Evolutionary conservation across 257 asterid species (phyloP), one percentile per base, ranked within the genome.

Genomic region (Solanum habrochaites): DNA sequence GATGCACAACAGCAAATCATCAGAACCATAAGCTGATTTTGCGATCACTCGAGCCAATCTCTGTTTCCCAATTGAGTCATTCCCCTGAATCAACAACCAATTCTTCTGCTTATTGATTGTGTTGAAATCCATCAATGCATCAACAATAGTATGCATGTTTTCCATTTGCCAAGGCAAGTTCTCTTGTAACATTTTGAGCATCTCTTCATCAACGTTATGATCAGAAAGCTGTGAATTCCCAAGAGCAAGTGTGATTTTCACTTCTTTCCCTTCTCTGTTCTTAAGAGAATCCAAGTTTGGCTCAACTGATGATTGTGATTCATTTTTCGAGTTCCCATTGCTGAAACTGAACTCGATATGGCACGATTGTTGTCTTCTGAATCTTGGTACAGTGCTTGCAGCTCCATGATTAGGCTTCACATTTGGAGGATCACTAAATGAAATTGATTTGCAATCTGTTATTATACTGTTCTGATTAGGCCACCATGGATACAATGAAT

Each of bases 141-240:
- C 93, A 0, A 91, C 64, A 77, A 96, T 88, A 7, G 72, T 43
- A 87, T 93, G 93, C 86, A 95, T 72, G 43, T 25, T 72, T 35
- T 91, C 93, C 4, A 88, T 86, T 86, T 96, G 98, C 99, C 99
- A 96, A 0, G 99, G 98, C 82, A 95, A 88, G 49, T 93, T 92
- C 81, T 95, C 95, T 85, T 82, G 89, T 60, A 95, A 83, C 29
- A 90, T 2, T 3, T 87, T 82, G 43, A 80, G 21, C 81, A 94
- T 10, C 42, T 85, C 86, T 5, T 58, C 49, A 47, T 86, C 90
- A 29, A 77, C 80, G 11, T 77, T 75, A 58, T 47, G 18, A 47
- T 91, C 91, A 29, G 89, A 43, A 37, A 87, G 85, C 67, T 82
- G 58, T 40, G 94, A 93, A 86, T 88, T 94, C 82, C 98, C 98